Conservation (phyloP, 805 yeast species). For the Yarrowia alimentaria region DNA sequence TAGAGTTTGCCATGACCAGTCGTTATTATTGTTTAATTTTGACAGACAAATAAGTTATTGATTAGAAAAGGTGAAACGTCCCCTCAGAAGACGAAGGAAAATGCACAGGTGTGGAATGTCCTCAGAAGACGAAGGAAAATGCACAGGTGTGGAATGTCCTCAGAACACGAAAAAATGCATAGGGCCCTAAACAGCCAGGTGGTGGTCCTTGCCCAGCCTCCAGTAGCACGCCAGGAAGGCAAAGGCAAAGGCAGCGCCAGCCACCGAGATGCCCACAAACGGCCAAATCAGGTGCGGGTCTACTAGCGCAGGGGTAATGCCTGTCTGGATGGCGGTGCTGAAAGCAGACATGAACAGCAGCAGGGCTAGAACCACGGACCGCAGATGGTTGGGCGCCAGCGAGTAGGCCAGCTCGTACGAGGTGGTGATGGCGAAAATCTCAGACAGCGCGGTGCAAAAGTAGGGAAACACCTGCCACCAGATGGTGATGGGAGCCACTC, state of each 20-base stretch:
- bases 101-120: too few relatives aligned
- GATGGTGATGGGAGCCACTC: conserved; percentile 41
- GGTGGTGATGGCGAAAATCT: conserved; percentile 52
- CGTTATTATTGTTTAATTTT: too few relatives aligned
- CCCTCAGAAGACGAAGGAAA: too few relatives aligned
- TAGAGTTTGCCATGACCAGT: too few relatives aligned
- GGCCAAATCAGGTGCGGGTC: conserved; percentile 49
- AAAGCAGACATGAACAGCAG: conserved; percentile 45
- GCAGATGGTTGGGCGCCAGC: conserved; percentile 51
- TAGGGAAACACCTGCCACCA: conserved; percentile 42
- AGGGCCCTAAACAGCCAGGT: conserved; percentile 1
- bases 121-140: too few relatives aligned
- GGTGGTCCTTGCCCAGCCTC: conserved; percentile 14
- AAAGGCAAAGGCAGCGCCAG: conserved; percentile 41
- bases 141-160: too few relatives aligned
- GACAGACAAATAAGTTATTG: too few relatives aligned
- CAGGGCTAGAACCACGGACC: conserved; percentile 50
- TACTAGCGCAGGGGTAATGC: conserved; percentile 43
- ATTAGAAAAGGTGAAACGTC: too few relatives aligned
- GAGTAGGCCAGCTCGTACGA: conserved; percentile 57
- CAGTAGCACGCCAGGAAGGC: conserved; percentile 13
- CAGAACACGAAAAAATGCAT: too few relatives aligned
- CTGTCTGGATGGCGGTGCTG: conserved; percentile 50
- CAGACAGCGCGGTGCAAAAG: conserved; percentile 51
- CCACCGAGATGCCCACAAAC: conserved; percentile 44